Conservation (phyloP, 371 early-diverging fungal genomes). For the Rhizopus sp. region DNA sequence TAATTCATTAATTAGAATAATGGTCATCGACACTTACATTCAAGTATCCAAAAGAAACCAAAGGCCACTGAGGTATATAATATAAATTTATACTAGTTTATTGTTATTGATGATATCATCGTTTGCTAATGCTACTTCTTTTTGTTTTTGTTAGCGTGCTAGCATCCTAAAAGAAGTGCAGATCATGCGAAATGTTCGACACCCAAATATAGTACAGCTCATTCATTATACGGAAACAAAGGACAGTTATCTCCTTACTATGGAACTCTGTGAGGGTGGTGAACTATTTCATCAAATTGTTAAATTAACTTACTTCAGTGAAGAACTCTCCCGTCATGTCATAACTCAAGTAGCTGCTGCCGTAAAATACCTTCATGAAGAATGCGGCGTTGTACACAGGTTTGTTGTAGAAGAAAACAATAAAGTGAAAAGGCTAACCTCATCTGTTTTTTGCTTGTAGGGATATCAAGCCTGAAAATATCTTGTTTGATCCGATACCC, state of each 20-base stretch:
- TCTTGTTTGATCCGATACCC: constrained; percentile 78
- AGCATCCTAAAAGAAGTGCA: constrained; percentile 81
- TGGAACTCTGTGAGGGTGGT: constrained; percentile 86
- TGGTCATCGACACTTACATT: constrained; percentile 27
- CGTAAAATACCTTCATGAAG: constrained; percentile 86
- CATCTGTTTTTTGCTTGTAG: constrained; percentile 17
- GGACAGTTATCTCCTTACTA: constrained; percentile 70
- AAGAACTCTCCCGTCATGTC: constrained; percentile 77
- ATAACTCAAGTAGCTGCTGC: constrained; percentile 89
- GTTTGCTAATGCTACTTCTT: not conserved
- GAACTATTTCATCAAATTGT: constrained; percentile 88
- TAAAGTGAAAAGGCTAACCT: not conserved
- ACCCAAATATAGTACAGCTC: constrained; percentile 76
- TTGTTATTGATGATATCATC: constrained; percentile 21
- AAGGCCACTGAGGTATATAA: constrained; percentile 33
- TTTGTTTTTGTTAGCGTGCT: constrained; percentile 50
- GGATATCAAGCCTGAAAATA: constrained; percentile 97
- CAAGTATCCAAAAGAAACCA: constrained; percentile 29
- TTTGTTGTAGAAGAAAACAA: constrained; percentile 1
- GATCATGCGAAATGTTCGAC: constrained; percentile 77
- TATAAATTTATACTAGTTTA: not conserved
- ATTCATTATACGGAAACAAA: constrained; percentile 58
- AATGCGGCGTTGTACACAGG: constrained; percentile 88
- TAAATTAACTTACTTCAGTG: constrained; percentile 77
- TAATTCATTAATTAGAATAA: constrained; percentile 31